Percentiles rank a stretch among this genome's conserved stretches.
These are phyloP conservation scores for Sclerotinia spermophila DNA, from an alignment of 2,329 filamentous ascomycete genomes.

Conservation along the genomic window DNA sequence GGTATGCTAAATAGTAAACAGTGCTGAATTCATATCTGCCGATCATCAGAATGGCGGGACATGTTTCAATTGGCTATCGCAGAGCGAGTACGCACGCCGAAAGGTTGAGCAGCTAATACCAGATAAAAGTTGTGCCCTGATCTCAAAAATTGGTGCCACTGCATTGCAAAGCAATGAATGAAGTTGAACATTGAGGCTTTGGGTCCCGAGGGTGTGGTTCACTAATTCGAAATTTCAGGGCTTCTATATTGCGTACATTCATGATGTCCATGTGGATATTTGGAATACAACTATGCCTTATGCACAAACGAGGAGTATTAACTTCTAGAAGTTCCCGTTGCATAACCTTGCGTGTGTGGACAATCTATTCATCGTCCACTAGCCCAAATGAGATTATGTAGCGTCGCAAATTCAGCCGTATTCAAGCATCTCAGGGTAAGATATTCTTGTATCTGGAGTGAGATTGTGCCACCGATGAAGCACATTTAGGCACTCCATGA, in stretches of 20 bases:
- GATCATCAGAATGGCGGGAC: too few relatives aligned
- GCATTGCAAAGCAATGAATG: not conserved
- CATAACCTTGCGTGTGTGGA: not conserved
- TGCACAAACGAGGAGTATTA: not conserved
- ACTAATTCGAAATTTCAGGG: slow-evolving; percentile 6
- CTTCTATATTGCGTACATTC: not conserved
- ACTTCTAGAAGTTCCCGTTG: slow-evolving; percentile 6
- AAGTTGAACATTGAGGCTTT: not conserved
- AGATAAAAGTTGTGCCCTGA: not conserved
- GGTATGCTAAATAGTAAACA: not conserved
- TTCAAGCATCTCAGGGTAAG: not conserved
- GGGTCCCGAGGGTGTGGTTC: slow-evolving; percentile 6
- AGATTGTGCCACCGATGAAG: slow-evolving; percentile 6
- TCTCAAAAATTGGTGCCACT: not conserved
- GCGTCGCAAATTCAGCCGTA: slow-evolving; percentile 9
- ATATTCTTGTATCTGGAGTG: not conserved
- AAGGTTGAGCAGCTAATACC: not conserved
- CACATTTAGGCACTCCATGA: not conserved
- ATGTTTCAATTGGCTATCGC: not conserved
- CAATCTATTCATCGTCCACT: not conserved
- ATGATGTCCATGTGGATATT: slow-evolving; percentile 2
- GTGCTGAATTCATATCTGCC: not conserved
- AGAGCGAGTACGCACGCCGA: not conserved
- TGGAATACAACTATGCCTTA: slow-evolving; percentile 4
- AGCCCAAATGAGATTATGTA: not conserved